phyloP scores from a whole-genome alignment of 2,329 filamentous ascomycete species.

The Botrytis hyacinthi region DNA sequence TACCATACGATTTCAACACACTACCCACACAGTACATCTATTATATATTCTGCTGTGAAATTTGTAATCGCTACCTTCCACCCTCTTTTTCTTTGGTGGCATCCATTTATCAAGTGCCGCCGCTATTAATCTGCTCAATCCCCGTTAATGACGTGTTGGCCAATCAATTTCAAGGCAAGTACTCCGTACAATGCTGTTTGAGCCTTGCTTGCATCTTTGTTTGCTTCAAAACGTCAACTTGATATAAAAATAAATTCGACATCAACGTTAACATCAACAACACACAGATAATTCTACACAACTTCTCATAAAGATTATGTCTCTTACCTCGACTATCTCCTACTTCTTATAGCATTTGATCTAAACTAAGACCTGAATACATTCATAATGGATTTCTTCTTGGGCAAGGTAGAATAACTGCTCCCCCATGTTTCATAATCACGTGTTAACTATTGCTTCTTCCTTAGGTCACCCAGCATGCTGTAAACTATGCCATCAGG shows the following conservation, averaged over 20 bases:
- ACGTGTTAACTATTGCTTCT: conserved; percentile 29
- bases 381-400: conserved; percentile 44
- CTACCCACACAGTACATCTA: too few relatives aligned
- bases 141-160: conserved; percentile 16
- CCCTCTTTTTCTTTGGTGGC: not conserved
- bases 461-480: conserved; percentile 55
- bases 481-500: conserved; percentile 83
- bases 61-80: not conserved
- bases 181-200: not conserved
- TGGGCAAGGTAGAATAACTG: conserved; percentile 52
- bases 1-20: not conserved
- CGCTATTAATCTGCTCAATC: not conserved
- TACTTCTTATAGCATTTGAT: not conserved
- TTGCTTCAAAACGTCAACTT: not conserved
- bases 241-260: conserved; percentile 2
- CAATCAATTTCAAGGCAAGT: conserved; percentile 8
- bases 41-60: too few relatives aligned
- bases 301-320: not conserved
- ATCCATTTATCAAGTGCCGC: not conserved
- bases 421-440: conserved; percentile 16
- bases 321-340: not conserved
- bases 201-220: not conserved
- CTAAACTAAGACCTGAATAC: not conserved
- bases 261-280: not conserved
- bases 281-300: not conserved